phyloP scores from a whole-genome alignment of 2,329 filamentous ascomycete species.

The Ophiostoma sp. region DNA sequence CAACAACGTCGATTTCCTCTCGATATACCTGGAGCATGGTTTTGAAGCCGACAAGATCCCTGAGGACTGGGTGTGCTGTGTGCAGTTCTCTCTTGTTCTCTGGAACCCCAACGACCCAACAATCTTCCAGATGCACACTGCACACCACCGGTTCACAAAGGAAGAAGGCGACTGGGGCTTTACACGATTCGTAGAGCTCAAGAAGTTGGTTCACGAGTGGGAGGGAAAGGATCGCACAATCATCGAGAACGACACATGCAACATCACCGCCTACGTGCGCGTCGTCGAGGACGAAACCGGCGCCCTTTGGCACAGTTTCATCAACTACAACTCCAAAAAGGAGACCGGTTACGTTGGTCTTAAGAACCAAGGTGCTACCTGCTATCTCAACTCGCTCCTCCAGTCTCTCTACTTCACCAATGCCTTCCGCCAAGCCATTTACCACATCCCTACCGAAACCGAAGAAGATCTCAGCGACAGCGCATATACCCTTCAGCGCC shows the following conservation, averaged over 20 bases:
- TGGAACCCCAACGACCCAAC: conserved; percentile 93
- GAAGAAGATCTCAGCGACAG: conserved; percentile 79
- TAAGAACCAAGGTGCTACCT: conserved; percentile 93
- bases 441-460: conserved; percentile 88
- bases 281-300: conserved; percentile 83
- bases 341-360: conserved; percentile 95
- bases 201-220: conserved; percentile 71
- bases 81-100: conserved; percentile 88
- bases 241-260: conserved; percentile 69
- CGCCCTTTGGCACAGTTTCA: conserved; percentile 85
- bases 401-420: conserved; percentile 86
- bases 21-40: conserved; percentile 94
- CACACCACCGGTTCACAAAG: conserved; percentile 92
- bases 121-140: conserved; percentile 71
- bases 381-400: conserved; percentile 78
- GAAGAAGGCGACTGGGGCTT: conserved; percentile 99
- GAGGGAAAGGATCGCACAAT: conserved; percentile 64
- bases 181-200: conserved; percentile 87
- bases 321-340: conserved; percentile 97
- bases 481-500: conserved; percentile 84
- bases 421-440: conserved; percentile 92
- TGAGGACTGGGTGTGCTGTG: conserved; percentile 93
- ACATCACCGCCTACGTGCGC: conserved; percentile 76
- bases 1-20: conserved; percentile 88
- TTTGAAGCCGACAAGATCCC: conserved; percentile 70